Conservation (phyloP, 352 stramenopile genomes). For the Globisporangium carolinianum region DNA sequence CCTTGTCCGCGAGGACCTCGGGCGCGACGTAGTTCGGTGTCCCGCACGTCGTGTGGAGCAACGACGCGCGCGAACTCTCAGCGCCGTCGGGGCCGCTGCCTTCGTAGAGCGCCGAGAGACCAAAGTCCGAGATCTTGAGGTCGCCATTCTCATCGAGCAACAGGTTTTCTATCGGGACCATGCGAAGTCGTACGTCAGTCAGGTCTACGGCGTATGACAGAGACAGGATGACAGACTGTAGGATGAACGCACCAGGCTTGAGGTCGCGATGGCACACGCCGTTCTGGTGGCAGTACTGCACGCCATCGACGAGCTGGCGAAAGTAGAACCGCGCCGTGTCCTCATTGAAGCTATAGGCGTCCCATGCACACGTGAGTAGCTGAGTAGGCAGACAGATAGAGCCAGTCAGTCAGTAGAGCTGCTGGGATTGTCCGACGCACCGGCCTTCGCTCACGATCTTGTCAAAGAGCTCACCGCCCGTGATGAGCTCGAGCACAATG, state of each 20-base stretch:
- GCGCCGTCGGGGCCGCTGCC: conserved; percentile 66
- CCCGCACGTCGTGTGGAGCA: conserved; percentile 95
- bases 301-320: conserved; percentile 94
- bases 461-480: conserved; percentile 90
- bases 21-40: conserved; percentile 96
- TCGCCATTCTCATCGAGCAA: conserved; percentile 94
- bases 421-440: conserved; percentile 15
- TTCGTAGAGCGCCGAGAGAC: conserved; percentile 92
- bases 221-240: no score
- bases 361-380: not conserved
- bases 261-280: conserved; percentile 96
- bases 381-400: no score
- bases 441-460: conserved; percentile 94
- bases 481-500: conserved; percentile 90
- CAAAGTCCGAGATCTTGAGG: conserved; percentile 99
- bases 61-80: conserved; percentile 81
- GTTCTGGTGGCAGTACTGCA: conserved; percentile 96
- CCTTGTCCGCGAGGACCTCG: conserved; percentile 91
- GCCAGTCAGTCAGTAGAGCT: no score
- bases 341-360: conserved; percentile 83
- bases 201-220: no score
- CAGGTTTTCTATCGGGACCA: conserved; percentile 81
- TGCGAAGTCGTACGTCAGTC: no score
- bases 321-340: conserved; percentile 98
- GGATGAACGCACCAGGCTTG: conserved; percentile 73